phyloP scores from a whole-genome alignment of 2,329 filamentous ascomycete genomes.

The Sordariomycetes sp. region DNA sequence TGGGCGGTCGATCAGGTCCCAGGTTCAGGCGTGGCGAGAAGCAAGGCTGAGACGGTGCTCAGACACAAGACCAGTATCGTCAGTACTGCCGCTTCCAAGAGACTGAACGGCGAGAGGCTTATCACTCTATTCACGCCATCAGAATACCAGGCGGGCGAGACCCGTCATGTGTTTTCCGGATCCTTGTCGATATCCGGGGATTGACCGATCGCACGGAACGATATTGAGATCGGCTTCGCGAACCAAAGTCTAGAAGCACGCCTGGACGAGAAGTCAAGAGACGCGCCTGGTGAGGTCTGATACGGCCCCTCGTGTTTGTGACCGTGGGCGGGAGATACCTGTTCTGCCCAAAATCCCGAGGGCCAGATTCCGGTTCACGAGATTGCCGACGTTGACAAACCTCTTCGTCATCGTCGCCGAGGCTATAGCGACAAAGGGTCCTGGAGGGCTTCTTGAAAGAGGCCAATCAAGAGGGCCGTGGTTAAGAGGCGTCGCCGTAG shows the following conservation, averaged over 20 bases:
- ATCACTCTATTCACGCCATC: not conserved
- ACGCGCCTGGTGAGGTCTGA: not conserved
- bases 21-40: not conserved
- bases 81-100: not conserved
- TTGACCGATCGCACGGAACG: not conserved
- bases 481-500: not conserved
- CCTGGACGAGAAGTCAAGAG: not conserved
- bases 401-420: conserved; percentile 1
- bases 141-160: not conserved
- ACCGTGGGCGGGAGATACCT: not conserved
- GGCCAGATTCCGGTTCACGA: not conserved
- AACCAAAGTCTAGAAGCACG: not conserved
- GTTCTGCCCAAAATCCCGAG: not conserved
- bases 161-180: not conserved
- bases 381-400: conserved; percentile 1
- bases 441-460: not conserved
- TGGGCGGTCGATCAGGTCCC: not conserved
- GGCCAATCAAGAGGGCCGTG: not conserved
- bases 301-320: not conserved
- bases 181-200: not conserved
- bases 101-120: not conserved
- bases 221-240: not conserved
- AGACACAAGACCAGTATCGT: not conserved
- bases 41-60: not conserved
- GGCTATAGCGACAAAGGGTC: not conserved